A percentile compares a stretch with the other conserved stretches of the same genome.
phyloP scores from a whole-genome alignment of 441 rosid species.

The Adansonia rubrostipa region DNA sequence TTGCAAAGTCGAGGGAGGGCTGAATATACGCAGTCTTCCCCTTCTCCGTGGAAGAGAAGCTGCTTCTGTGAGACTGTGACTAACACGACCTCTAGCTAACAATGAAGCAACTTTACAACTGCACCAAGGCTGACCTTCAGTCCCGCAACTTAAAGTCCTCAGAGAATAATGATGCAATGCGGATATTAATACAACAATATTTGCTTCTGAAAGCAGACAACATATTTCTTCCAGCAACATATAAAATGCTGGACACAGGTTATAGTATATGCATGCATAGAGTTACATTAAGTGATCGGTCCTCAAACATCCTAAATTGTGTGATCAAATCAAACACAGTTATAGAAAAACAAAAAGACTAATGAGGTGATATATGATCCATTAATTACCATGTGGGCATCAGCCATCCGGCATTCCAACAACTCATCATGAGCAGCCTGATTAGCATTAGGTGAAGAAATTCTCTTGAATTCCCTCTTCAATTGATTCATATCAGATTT shows the following conservation, averaged over 20 bases:
- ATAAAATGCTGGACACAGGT: background rate
- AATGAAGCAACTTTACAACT: background rate
- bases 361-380: background rate
- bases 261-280: background rate
- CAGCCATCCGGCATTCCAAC: conserved; percentile 59
- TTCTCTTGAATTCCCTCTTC: conserved; percentile 13
- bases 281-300: background rate
- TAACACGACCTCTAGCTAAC: background rate
- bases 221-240: background rate
- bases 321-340: background rate
- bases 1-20: background rate
- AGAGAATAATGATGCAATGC: background rate
- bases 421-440: conserved; percentile 54
- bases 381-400: conserved; percentile 44
- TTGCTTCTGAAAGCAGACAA: background rate
- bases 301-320: background rate
- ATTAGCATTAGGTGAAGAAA: conserved; percentile 53
- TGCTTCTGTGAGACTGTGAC: background rate
- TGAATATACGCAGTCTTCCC: background rate
- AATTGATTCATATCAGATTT: background rate
- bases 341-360: background rate
- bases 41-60: background rate
- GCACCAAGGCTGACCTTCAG: background rate
- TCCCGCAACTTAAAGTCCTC: background rate
- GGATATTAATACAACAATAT: background rate